These are phyloP conservation scores for Trichoderma virens DNA, from an alignment of 495 filamentous ascomycete species.

Conservation along the genomic window DNA sequence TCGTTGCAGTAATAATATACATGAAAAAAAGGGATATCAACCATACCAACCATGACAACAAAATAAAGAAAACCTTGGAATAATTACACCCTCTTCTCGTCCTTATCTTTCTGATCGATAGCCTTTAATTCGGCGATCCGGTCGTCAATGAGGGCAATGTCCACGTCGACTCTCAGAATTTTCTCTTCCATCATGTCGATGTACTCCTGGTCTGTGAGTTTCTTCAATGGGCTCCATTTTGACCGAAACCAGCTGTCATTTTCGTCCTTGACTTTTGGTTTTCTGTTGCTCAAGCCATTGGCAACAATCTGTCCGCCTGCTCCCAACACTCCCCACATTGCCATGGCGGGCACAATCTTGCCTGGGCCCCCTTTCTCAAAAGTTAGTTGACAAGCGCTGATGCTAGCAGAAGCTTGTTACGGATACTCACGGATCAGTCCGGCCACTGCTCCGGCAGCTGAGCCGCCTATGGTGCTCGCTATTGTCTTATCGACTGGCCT, in stretches of 20 bases:
- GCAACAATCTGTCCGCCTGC: conserved; percentile 6
- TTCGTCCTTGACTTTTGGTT: not conserved
- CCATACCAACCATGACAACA: not conserved
- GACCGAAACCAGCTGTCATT: conserved; percentile 35
- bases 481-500: conserved; percentile 47
- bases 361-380: conserved; percentile 25
- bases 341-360: conserved; percentile 50
- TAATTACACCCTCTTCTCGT: not conserved
- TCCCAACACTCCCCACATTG: conserved; percentile 43
- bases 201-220: conserved; percentile 69
- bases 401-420: not conserved
- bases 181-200: conserved; percentile 62
- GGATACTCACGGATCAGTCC: conserved; percentile 54
- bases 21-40: too few species aligned
- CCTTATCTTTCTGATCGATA: not conserved
- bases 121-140: conserved; percentile 44
- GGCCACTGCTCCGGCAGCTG: conserved; percentile 58
- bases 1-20: too few species aligned
- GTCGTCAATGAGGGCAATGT: conserved; percentile 77
- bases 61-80: not conserved
- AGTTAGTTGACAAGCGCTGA: conserved; percentile 6
- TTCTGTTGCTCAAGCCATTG: conserved; percentile 1
- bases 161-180: conserved; percentile 62
- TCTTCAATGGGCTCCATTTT: conserved; percentile 70
- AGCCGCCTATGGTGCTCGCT: conserved; percentile 62